Base-by-base conservation (phyloP, 2,329 filamentous ascomycete species). In the Aspergillus awamori region DNA sequence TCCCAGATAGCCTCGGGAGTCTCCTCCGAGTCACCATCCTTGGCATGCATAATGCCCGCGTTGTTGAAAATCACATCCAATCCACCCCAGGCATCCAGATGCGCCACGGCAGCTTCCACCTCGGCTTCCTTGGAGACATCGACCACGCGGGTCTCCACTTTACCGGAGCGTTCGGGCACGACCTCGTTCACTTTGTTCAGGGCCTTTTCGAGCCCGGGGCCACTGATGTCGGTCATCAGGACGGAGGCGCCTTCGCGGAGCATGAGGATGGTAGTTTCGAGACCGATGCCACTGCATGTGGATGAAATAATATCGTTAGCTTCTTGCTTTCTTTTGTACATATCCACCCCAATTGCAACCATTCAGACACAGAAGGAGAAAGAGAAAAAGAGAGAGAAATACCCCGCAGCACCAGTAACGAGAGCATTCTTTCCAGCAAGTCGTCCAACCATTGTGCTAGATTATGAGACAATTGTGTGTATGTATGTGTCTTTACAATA, bases 11-110 rank as follows among this genome's bases (percentile, higher is more conserved):
- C 88, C 81, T 97, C 92, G 54, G 91, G 88, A 1, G 93, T 97
- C 75, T 89, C 86, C 75, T 96, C 82, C 53, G 93, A 92, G 76
- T 92, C 89, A 72, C 86, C 88, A 76, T 93, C 90, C 60, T 89
- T 83, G 52, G 87, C 88, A 80, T 97, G 93, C 93, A 97, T 97
- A 78, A 97, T 97, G 58, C 93, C 93, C 24, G 93, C 93, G 77
- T 97, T 97, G 87, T 97, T 97, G 87, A 97, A 97, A 71, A 97
- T 91, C 73, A 97, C 83, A 76, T 97, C 93, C 3, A 95, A 79
- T 48, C 93, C 93, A 72, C 93, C 93, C 90, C 91, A 96, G 60
- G 86, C 74, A 77, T 97, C 93, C 60, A 94, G 80, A 8, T 85
- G 80, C 68, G 91, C 89, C 56, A 97, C 83, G 74, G 90, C 87